Conservation (phyloP, 352 stramenopile species). For the Globisporangium middletonii region DNA sequence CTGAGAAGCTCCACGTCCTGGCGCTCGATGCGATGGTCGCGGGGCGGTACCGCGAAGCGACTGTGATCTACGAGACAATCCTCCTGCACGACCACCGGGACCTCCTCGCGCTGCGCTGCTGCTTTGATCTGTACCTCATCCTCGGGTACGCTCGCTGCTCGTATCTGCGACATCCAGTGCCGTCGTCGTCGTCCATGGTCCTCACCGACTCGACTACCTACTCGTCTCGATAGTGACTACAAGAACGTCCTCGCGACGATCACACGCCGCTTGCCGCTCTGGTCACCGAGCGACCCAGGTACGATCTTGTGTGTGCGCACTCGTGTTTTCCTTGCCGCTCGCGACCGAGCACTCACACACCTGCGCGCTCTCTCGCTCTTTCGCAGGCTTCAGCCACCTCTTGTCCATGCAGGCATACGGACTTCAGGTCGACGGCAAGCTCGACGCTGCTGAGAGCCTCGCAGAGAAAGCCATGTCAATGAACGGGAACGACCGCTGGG, state of each 20-base stretch:
- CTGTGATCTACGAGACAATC: conserved; percentile 76
- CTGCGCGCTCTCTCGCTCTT: too few species aligned
- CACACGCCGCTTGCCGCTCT: conserved; percentile 62
- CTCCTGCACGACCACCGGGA: conserved; percentile 59
- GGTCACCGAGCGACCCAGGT: conserved; percentile 66
- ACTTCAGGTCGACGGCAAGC: conserved; percentile 52
- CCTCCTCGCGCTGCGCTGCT: conserved; percentile 69
- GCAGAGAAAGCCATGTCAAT: conserved; percentile 80
- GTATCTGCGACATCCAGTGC: too few species aligned
- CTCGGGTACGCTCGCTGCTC: conserved; percentile 42
- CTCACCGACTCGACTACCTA: too few species aligned
- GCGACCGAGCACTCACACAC: not conserved
- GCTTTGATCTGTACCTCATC: conserved; percentile 70
- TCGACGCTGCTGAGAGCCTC: conserved; percentile 62
- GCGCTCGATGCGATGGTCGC: conserved; percentile 66
- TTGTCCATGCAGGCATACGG: conserved; percentile 81
- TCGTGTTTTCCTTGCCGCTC: not conserved
- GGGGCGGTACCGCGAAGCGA: conserved; percentile 60
- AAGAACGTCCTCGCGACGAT: conserved; percentile 74
- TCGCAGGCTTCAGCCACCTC: conserved; percentile 63
- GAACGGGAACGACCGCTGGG: conserved; percentile 81
- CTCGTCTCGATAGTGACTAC: conserved; percentile 37
- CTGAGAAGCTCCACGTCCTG: conserved; percentile 68
- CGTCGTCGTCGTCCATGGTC: too few species aligned
- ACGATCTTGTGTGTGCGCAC: not conserved